These are phyloP conservation scores for Fusarium sp. DNA, from an alignment of 2,329 filamentous ascomycete species.

Conservation along the genomic window DNA sequence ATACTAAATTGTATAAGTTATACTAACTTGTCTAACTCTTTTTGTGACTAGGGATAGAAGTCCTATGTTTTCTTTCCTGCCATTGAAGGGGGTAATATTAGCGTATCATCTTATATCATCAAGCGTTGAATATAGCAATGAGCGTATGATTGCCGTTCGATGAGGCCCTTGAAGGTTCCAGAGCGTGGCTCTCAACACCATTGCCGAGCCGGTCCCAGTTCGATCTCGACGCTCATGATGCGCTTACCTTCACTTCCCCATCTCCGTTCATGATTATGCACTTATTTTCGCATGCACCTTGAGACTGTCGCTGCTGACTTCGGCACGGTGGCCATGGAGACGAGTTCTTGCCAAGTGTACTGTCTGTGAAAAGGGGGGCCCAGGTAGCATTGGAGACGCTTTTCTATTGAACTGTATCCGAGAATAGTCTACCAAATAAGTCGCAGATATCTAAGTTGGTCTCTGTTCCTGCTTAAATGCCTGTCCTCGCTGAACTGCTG, in stretches of 20 bases:
- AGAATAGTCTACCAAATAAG: no score
- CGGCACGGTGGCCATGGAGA: not conserved
- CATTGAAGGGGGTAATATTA: not conserved
- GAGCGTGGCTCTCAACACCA: not conserved
- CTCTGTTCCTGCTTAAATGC: not conserved
- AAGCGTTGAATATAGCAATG: not conserved
- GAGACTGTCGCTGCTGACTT: not conserved
- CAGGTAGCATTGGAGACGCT: not conserved
- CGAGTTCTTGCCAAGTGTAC: not conserved
- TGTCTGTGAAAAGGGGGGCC: not conserved
- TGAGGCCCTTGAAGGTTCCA: not conserved
- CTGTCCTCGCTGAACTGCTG: not conserved
- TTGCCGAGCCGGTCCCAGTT: not conserved
- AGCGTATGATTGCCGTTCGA: no score
- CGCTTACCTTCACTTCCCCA: not conserved
- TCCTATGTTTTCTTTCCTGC: not conserved
- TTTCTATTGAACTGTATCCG: not conserved
- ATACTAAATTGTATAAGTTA: not conserved
- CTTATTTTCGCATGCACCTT: rapidly evolving
- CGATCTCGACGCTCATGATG: not conserved
- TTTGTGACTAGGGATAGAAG: not conserved
- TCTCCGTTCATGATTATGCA: not conserved
- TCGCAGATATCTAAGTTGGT: no score
- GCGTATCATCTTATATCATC: not conserved
- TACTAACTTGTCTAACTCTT: not conserved